Percentiles rank a stretch among this genome's conserved stretches.
These are phyloP conservation scores for Salix koriyanagi DNA, from an alignment of 345 rosid species.

Conservation along the genomic window DNA sequence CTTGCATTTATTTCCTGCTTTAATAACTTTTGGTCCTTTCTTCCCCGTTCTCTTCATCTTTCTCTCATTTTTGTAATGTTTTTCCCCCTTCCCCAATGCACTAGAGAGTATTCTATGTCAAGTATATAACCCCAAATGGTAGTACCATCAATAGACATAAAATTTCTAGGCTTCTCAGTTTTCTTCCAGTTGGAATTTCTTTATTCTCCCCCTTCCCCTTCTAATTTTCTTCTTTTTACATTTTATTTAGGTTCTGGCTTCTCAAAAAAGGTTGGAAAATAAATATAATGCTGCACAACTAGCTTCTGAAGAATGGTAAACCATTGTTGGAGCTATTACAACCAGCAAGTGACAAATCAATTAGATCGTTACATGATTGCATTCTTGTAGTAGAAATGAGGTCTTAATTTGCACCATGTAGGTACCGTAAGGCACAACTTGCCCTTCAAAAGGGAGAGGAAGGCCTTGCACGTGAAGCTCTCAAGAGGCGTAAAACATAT, in stretches of 20 bases:
- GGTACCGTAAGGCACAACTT: constrained; percentile 77
- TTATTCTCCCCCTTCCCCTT: background rate
- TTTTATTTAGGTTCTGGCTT: constrained; percentile 58
- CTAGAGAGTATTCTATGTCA: background rate
- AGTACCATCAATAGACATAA: background rate
- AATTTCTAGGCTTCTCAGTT: background rate
- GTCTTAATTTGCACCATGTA: constrained; percentile 10
- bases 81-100: background rate
- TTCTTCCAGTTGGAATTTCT: background rate
- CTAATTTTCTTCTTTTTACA: background rate
- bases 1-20: constrained; percentile 1
- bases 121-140: background rate
- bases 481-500: constrained; percentile 72
- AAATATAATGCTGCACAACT: constrained; percentile 64
- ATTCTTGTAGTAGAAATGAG: background rate
- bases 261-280: constrained; percentile 72
- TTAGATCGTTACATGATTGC: background rate
- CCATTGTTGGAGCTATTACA: constrained; percentile 2
- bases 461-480: constrained; percentile 86
- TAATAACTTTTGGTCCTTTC: no score
- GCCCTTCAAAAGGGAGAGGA: constrained; percentile 80
- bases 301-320: constrained; percentile 74
- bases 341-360: background rate
- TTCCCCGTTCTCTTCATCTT: background rate
- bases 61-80: background rate